Conservation (phyloP, 495 filamentous ascomycete genomes). For the Ramalina peruviana region DNA sequence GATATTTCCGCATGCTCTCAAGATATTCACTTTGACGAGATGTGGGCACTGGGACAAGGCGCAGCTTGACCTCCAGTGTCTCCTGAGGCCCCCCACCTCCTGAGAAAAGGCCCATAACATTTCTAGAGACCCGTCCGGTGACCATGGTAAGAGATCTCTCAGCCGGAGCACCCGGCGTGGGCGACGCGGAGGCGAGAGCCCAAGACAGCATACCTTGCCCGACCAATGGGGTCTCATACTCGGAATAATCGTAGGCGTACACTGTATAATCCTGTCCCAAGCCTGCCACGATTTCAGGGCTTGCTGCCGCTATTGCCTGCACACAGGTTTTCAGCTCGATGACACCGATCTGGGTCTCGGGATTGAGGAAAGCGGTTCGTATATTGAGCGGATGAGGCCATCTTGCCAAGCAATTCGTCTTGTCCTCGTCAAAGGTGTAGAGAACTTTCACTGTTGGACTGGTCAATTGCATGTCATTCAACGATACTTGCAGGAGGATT, state of each 20-base stretch:
- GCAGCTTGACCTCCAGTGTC: conserved; percentile 86
- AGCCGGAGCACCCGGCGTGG: conserved; percentile 39
- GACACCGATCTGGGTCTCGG: conserved; percentile 65
- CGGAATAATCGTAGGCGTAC: conserved; percentile 94
- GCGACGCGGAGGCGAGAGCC: conserved; percentile 51
- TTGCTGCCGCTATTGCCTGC: conserved; percentile 69
- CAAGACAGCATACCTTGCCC: conserved; percentile 93
- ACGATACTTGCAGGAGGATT: conserved; percentile 3
- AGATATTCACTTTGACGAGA: conserved; percentile 56
- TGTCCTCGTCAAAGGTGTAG: conserved; percentile 88
- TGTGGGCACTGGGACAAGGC: conserved; percentile 68
- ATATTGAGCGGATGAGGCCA: conserved; percentile 71
- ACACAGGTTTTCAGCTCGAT: conserved; percentile 85
- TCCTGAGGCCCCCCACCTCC: conserved; percentile 57
- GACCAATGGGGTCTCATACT: conserved; percentile 81
- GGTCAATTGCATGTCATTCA: neutral
- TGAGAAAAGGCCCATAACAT: conserved; percentile 66
- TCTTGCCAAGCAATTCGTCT: conserved; percentile 82
- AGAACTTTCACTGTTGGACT: conserved; percentile 69
- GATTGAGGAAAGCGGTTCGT: conserved; percentile 67
- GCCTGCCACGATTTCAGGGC: conserved; percentile 76
- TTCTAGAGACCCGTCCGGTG: conserved; percentile 81
- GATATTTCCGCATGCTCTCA: conserved; percentile 47
- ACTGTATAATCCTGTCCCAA: conserved; percentile 86
- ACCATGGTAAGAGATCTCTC: conserved; percentile 59